Evolutionary conservation across 2,329 filamentous ascomycete species (phyloP).

Genomic region (Aspergillus hortae): DNA sequence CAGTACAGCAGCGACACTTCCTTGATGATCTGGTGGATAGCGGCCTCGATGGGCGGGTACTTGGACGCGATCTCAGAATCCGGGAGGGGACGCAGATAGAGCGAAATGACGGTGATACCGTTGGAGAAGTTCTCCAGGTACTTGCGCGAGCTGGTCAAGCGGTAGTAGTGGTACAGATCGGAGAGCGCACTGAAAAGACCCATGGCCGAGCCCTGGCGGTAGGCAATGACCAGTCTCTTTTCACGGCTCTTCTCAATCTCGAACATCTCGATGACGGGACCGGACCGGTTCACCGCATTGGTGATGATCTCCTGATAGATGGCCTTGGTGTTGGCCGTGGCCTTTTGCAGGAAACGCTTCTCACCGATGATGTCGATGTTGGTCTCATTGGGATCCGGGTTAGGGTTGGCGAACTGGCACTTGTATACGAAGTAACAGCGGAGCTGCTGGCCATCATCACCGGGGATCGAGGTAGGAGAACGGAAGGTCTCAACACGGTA

Average conservation of each 20-base stretch:
- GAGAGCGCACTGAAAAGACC: constrained; percentile 94
- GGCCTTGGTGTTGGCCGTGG: constrained; percentile 89
- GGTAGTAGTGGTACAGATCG: constrained; percentile 98
- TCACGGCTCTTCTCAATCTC: constrained; percentile 88
- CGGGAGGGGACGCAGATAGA: constrained; percentile 78
- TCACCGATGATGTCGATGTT: constrained; percentile 89
- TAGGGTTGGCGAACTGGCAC: constrained; percentile 78
- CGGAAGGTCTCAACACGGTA: constrained; percentile 98
- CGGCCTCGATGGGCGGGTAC: constrained; percentile 81
- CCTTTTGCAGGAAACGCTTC: constrained; percentile 91
- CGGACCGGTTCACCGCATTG: constrained; percentile 76
- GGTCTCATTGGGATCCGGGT: constrained; percentile 73
- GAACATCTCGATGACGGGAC: constrained; percentile 96
- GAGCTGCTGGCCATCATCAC: constrained; percentile 73
- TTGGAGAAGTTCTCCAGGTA: constrained; percentile 99
- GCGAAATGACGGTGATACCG: constrained; percentile 93
- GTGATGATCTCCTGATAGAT: constrained; percentile 94
- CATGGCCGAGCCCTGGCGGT: constrained; percentile 86
- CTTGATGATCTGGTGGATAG: constrained; percentile 98
- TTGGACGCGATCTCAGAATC: constrained; percentile 53
- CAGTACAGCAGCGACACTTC: constrained; percentile 97
- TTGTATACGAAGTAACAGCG: constrained; percentile 99
- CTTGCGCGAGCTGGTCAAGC: constrained; percentile 91
- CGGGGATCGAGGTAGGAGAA: constrained; percentile 75
- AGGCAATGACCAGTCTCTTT: constrained; percentile 91